Evolutionary conservation across 495 filamentous ascomycete species (phyloP), one percentile per base, ranked within the genome.

Genomic region (Penicillium coffeae): DNA sequence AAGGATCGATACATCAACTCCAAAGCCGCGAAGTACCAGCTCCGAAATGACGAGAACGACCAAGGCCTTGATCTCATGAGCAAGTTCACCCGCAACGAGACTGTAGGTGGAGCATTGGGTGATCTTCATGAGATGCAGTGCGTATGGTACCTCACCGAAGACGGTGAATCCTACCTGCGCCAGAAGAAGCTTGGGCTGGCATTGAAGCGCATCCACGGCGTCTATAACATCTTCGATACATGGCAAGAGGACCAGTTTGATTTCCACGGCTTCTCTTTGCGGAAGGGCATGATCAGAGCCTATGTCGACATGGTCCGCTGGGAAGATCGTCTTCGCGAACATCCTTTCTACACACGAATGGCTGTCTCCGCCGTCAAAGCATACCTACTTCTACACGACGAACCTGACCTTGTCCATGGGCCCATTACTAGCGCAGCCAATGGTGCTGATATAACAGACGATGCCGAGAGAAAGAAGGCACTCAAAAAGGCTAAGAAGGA

Each of bases 201-300:
- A 2, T 74, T 99, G 35, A 99, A 99, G 72, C 83, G 93, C 27
- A 91, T 93, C 60, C 84, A 87, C 48, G 77, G 86, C 2, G 80
- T 95, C 44, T 85, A 83, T 65, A 89, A 92, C 69, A 90, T 97
- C 48, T 97, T 99, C 56, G 92, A 96, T 21, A 82, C 87, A 34
- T 99, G 93, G 93, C 85, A 94, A 54, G 93, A 99, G 55, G 93
- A 99, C 56, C 93, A 99, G 58, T 96, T 96, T 58, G 93, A 99
- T 62, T 99, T 99, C 76, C 93, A 99, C 71, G 88, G 82, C 66
- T 99, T 97, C 71, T 96, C 91, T 7, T 74, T 97, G 6, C 78
- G 91, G 8, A 97, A 97, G 68, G 93, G 94, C 5, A 92, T 95
- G 75, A 87, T 97, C 49, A 75, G 93, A 38, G 89, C 94, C 0